Conservation (phyloP, 306 rosid genomes). For the Senna tora region DNA sequence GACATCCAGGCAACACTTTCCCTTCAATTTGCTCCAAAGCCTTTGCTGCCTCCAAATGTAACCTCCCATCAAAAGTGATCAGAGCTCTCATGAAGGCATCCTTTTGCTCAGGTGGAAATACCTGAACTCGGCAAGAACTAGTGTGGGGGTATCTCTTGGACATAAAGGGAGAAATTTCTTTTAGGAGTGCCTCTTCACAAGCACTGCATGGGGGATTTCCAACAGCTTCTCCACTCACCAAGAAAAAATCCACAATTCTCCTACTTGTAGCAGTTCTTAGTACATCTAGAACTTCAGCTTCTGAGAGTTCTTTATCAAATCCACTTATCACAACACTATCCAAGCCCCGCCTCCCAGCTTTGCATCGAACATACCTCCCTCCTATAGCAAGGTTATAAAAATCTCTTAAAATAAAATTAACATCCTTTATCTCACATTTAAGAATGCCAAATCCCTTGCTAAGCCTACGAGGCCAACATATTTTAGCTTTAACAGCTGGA, state of each 20-base stretch:
- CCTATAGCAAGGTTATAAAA: constrained; percentile 63
- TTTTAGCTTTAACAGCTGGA: constrained; percentile 81
- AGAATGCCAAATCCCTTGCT: constrained; percentile 72
- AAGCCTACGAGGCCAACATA: constrained; percentile 81
- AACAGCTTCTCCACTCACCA: constrained; percentile 73
- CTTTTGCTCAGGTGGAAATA: constrained; percentile 64
- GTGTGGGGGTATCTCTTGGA: constrained; percentile 58
- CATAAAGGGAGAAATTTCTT: constrained; percentile 71
- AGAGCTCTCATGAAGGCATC: constrained; percentile 68
- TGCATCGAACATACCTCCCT: constrained; percentile 65
- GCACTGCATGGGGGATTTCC: constrained; percentile 58
- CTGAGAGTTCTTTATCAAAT: constrained; percentile 64
- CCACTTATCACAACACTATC: constrained; percentile 59
- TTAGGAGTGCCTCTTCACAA: constrained; percentile 77
- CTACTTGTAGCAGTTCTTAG: constrained; percentile 65
- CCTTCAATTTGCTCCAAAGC: constrained; percentile 90
- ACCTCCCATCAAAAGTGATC: constrained; percentile 84
- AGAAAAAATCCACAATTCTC: constrained; percentile 70
- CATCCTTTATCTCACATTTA: constrained; percentile 59
- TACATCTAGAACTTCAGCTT: constrained; percentile 63
- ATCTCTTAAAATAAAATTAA: constrained; percentile 55
- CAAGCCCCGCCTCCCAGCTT: constrained; percentile 42
- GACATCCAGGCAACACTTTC: constrained; percentile 72
- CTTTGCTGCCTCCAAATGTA: constrained; percentile 92
- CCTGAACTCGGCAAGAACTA: constrained; percentile 69